Evolutionary conservation across 1,284 basidiomycete species (phyloP).

Genomic region (Cryptococcus maquisensis): DNA sequence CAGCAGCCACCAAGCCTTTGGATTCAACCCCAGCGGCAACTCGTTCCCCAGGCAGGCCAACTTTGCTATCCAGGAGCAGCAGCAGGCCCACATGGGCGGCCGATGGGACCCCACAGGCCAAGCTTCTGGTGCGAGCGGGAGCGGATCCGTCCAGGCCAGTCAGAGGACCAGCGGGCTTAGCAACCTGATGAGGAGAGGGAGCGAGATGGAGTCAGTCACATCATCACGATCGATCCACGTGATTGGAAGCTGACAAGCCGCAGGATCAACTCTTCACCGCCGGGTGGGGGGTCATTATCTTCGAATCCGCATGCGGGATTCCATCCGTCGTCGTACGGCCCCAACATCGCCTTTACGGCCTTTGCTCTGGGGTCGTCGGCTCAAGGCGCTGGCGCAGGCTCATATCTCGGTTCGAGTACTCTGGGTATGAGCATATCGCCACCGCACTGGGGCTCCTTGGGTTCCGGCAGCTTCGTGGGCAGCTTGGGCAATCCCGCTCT

Average conservation of each 20-base stretch:
- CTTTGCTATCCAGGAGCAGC: conserved; percentile 1
- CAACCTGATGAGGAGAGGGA: conserved; percentile 11
- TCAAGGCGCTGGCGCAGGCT: conserved; percentile 22
- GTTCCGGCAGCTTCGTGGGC: conserved; percentile 35
- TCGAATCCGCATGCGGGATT: conserved; percentile 24
- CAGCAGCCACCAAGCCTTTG: background rate
- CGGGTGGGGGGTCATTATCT: conserved; percentile 8
- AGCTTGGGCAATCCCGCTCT: conserved; percentile 28
- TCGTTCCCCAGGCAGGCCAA: conserved; percentile 12
- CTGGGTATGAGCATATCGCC: conserved; percentile 46
- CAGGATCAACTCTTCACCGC: conserved; percentile 9
- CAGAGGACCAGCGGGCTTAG: conserved; percentile 11
- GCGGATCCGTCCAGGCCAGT: background rate
- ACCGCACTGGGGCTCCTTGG: conserved; percentile 33
- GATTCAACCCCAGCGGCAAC: conserved; percentile 2
- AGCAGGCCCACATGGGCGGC: conserved; percentile 1
- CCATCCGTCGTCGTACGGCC: conserved; percentile 38
- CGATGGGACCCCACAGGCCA: conserved; percentile 1
- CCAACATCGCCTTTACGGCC: conserved; percentile 29
- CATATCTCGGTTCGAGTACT: conserved; percentile 17
- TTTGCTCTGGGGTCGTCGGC: conserved; percentile 27
- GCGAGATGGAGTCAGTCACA: conserved; percentile 11
- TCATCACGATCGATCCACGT: background rate
- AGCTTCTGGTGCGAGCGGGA: background rate
- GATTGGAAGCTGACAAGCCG: conserved; percentile 1